phyloP scores from a whole-genome alignment of 768 basidiomycete genomes.

The Suillus clintonianus region DNA sequence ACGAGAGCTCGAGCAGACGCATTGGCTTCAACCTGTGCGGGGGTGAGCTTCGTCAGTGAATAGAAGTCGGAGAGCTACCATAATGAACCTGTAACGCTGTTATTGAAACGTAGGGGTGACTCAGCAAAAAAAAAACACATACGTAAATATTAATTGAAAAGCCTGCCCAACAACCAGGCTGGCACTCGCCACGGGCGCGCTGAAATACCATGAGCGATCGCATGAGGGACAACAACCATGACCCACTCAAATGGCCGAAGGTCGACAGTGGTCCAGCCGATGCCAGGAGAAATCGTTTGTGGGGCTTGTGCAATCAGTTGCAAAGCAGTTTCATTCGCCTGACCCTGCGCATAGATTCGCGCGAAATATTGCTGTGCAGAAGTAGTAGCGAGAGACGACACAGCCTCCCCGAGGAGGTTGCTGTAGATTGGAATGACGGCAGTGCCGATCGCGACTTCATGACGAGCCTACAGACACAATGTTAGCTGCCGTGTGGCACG shows the following conservation, averaged over 20 bases:
- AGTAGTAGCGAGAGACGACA: conserved; percentile 20
- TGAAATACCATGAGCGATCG: too few relatives aligned
- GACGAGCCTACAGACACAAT: conserved; percentile 28
- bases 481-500: not conserved
- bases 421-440: conserved; percentile 41
- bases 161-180: too few relatives aligned
- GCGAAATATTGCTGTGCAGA: conserved; percentile 25
- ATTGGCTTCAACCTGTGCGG: too few relatives aligned
- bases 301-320: conserved; percentile 33
- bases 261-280: conserved; percentile 38
- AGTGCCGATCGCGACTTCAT: conserved; percentile 41
- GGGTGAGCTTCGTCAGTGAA: too few relatives aligned
- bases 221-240: too few relatives aligned
- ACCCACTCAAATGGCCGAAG: conserved; percentile 21
- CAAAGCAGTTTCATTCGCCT: conserved; percentile 41
- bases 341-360: conserved; percentile 22
- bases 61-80: too few relatives aligned
- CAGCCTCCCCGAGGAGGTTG: conserved; percentile 21
- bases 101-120: too few relatives aligned
- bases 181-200: too few relatives aligned
- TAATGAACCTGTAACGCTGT: too few relatives aligned
- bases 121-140: too few relatives aligned
- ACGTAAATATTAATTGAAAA: too few relatives aligned
- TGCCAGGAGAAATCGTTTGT: conserved; percentile 26
- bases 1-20: too few relatives aligned